Conservation (phyloP, 371 early-diverging fungal species). For the Coemansia sp. region DNA sequence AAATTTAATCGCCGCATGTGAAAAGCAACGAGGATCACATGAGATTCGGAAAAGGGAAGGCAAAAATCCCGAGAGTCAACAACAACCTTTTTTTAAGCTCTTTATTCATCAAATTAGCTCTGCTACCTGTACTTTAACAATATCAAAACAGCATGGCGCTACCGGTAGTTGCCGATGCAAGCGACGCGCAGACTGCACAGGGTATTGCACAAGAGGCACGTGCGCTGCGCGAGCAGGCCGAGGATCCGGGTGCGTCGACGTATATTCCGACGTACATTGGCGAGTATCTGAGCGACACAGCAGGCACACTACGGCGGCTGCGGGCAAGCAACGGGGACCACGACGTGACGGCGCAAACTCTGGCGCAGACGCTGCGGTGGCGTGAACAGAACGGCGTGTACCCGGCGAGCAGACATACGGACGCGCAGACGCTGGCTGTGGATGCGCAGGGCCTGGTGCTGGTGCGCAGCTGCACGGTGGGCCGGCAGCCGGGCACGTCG, state of each 20-base stretch:
- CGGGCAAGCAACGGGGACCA: conserved; percentile 17
- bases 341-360: not conserved
- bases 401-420: conserved; percentile 9
- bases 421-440: conserved; percentile 1
- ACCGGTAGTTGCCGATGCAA: no score
- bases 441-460: conserved; percentile 20
- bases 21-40: no score
- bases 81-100: no score
- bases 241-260: conserved; percentile 5
- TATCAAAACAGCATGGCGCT: no score
- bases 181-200: not conserved
- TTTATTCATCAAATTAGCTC: no score
- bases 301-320: conserved; percentile 19
- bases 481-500: conserved; percentile 4
- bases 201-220: conserved; percentile 6
- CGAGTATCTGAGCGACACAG: conserved; percentile 35
- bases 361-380: conserved; percentile 31
- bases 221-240: not conserved
- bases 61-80: not conserved
- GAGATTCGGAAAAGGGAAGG: not conserved
- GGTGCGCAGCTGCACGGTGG: conserved; percentile 17
- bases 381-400: conserved; percentile 41
- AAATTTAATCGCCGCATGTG: no score
- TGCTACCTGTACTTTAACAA: no score
- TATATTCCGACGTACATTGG: conserved; percentile 33